Evolutionary conservation across 2,329 filamentous ascomycete species (phyloP), one percentile per base, ranked within the genome.

Genomic region (Periconia digitata): DNA sequence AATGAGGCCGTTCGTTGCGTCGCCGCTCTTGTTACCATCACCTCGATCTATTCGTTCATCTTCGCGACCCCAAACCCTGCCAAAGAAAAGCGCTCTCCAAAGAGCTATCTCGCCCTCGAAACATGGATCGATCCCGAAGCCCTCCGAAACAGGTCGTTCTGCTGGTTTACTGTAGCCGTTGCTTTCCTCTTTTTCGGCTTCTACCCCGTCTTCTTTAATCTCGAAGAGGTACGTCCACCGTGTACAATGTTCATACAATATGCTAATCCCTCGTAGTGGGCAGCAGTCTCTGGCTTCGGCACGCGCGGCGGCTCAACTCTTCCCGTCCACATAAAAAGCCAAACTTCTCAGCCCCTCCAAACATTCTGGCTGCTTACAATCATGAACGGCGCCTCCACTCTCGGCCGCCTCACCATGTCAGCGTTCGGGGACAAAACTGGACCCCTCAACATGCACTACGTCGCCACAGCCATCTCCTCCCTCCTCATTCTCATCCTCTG

Each of bases 171-270:
- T 18, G 72, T 71, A 2, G 66, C 71, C 5, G 72, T 79, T n/a
- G 66, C 70, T 1, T 74, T 76, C 51, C 64, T 79, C 40, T 79
- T 79, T 66, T 71, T 79, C 41, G 77, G 77, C 18, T 79, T 79
- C 59, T 79, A 79, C 51, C 72, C 75, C 3, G 64, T 80, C 17
- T 79, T 79, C 64, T 79, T 79, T 69, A 79, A 78, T 50, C 71
- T 80, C 23, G 76, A 79, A 58, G 77, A 79, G 61, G 71, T 72
- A 59, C 50, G 64, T 58, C 41, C 17, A 20, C 12, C n/a, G n/a
- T 17, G 39, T 34, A 29, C 39, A 29, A 13, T 20, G 3, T 5
- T 20, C n/a, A 16, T 8, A 8, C 15, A n/a, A 13, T 35, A 15
- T 15, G 8, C 13, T 29, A 10, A 16, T 38, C 16, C 22, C 20